These are phyloP conservation scores for Salix arbutifolia DNA, from an alignment of 345 rosid genomes.

Conservation along the genomic window DNA sequence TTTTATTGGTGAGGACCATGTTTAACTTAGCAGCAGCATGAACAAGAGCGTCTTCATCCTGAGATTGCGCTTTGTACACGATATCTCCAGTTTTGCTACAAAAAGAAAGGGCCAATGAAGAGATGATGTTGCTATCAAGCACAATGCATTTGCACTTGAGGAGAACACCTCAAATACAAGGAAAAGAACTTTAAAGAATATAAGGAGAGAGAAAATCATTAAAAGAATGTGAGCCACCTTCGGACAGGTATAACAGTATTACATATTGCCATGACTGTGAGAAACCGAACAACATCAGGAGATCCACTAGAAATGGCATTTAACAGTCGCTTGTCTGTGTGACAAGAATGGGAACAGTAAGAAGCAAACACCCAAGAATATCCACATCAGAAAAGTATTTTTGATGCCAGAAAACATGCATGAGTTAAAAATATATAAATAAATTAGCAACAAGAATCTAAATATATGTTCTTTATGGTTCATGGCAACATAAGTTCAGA, in stretches of 20 bases:
- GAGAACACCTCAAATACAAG: neutral
- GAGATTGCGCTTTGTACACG: conserved; percentile 90
- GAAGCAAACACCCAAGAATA: neutral
- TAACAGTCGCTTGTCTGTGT: conserved; percentile 60
- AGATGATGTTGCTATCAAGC: neutral
- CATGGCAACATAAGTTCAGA: neutral
- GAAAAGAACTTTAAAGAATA: neutral
- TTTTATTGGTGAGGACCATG: conserved; percentile 67
- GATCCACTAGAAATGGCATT: conserved; percentile 72
- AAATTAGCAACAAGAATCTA: neutral
- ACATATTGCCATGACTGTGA: conserved; percentile 89
- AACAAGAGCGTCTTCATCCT: conserved; percentile 98
- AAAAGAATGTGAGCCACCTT: conserved; percentile 42
- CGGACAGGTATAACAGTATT: conserved; percentile 85
- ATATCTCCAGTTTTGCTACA: conserved; percentile 78
- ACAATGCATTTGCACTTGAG: neutral
- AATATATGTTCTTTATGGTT: neutral
- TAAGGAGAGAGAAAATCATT: neutral
- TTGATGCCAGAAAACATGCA: neutral
- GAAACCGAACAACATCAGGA: conserved; percentile 74
- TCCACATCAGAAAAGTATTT: neutral
- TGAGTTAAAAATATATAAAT: neutral
- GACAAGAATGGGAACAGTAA: conserved; percentile 11
- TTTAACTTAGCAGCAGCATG: conserved; percentile 84
- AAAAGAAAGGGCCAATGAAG: conserved; percentile 1